Percentiles rank a stretch among this genome's conserved stretches.
Evolutionary conservation across 2,329 filamentous ascomycete genomes (phyloP).

Genomic region (Blastomyces parvus): DNA sequence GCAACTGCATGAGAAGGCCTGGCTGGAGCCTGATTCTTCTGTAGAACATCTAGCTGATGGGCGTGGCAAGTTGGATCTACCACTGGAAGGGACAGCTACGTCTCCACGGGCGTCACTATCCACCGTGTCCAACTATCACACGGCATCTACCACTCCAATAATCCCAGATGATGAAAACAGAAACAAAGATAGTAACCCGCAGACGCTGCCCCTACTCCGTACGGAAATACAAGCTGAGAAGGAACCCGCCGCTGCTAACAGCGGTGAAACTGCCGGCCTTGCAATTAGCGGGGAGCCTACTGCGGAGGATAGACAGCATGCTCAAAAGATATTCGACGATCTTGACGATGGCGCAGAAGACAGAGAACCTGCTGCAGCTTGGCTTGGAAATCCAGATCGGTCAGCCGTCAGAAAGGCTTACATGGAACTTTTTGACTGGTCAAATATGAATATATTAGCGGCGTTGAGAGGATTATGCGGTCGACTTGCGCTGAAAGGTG

Average conservation of each 20-base stretch:
- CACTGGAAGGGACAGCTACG: constrained; percentile 20
- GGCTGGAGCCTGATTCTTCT: constrained; percentile 18
- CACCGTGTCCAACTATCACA: constrained; percentile 36
- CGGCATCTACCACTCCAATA: constrained; percentile 36
- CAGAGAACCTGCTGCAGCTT: constrained; percentile 72
- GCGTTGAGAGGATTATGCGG: constrained; percentile 73
- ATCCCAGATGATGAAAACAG: constrained; percentile 25
- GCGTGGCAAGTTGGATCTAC: constrained; percentile 19
- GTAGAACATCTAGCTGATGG: constrained; percentile 21
- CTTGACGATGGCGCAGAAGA: constrained; percentile 65
- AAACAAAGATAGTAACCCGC: constrained; percentile 7
- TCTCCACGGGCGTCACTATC: constrained; percentile 30
- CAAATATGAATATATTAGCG: constrained; percentile 66
- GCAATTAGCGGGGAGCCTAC: constrained; percentile 30
- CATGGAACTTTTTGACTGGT: constrained; percentile 86
- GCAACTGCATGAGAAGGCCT: constrained; percentile 8
- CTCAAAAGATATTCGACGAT: constrained; percentile 73
- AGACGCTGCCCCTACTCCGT: constrained; percentile 11
- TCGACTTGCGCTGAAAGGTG: constrained; percentile 72
- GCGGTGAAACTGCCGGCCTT: neutral
- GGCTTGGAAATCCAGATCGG: constrained; percentile 61
- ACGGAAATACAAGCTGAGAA: constrained; percentile 14
- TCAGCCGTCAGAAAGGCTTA: constrained; percentile 60
- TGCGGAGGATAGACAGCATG: constrained; percentile 65
- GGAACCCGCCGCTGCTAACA: constrained; percentile 14